phyloP scores from a whole-genome alignment of 306 rosid species.

The Lablab purpureus region DNA sequence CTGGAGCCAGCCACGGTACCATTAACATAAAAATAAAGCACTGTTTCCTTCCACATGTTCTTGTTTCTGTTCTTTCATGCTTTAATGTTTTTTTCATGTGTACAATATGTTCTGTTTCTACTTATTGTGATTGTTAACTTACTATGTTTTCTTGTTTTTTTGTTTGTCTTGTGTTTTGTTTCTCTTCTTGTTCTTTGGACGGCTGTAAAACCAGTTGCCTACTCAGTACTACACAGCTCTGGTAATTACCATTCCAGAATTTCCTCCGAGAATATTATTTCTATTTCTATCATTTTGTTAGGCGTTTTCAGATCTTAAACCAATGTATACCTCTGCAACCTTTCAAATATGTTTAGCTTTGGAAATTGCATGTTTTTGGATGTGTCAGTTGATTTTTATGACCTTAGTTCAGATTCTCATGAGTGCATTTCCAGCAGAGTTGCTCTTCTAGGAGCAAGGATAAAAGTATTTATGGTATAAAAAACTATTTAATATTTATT shows the following conservation, averaged over 20 bases:
- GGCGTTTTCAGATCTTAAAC: neutral
- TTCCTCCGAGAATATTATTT: neutral
- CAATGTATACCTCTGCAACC: neutral
- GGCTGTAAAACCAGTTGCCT: conserved; percentile 74
- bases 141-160: neutral
- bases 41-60: neutral
- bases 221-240: conserved; percentile 95
- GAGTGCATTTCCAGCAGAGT: neutral
- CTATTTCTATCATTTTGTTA: too few relatives aligned
- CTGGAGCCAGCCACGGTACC: conserved; percentile 94
- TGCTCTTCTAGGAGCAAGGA: neutral
- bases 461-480: neutral
- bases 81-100: neutral
- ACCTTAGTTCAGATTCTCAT: neutral
- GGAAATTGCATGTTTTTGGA: neutral
- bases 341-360: neutral
- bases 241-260: conserved; percentile 55
- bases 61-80: neutral
- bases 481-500: neutral
- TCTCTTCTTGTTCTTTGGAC: conserved; percentile 3
- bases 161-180: neutral
- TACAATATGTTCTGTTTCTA: neutral
- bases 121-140: neutral
- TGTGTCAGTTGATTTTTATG: neutral
- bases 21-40: neutral